A percentile compares a stretch with the other conserved stretches of the same genome.
Conservation (phyloP, 2,329 filamentous ascomycete genomes). For the Fusarium sp. region DNA sequence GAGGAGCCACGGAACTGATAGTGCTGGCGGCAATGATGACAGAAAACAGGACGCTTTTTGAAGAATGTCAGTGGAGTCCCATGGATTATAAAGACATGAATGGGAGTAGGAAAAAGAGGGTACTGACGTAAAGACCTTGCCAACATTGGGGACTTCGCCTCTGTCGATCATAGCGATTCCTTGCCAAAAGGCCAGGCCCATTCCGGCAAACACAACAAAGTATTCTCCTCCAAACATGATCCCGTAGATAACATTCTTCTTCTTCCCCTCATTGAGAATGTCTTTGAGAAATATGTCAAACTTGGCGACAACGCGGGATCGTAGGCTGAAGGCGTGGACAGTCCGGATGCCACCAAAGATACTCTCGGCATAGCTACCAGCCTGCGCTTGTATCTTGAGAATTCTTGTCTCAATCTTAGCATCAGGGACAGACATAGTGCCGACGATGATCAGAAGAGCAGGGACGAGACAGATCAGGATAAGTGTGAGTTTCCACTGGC, state of each 20-base stretch:
- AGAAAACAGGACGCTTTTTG: conserved; percentile 55
- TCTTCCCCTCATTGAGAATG: conserved; percentile 55
- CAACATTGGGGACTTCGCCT: conserved; percentile 35
- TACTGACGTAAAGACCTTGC: conserved; percentile 50
- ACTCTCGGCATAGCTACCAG: conserved; percentile 51
- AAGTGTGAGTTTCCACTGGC: conserved; percentile 59
- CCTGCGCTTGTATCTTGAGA: conserved; percentile 50
- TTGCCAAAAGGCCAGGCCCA: conserved; percentile 63
- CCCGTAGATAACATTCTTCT: conserved; percentile 57
- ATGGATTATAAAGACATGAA: too few species aligned
- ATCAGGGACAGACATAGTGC: conserved; percentile 47
- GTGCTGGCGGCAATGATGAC: conserved; percentile 53
- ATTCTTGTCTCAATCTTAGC: conserved; percentile 43
- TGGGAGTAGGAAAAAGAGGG: too few species aligned
- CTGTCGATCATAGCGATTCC: conserved; percentile 40
- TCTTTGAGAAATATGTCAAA: conserved; percentile 58
- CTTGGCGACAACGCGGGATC: conserved; percentile 53
- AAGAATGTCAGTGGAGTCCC: background rate
- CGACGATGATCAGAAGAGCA: conserved; percentile 46
- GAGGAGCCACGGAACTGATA: conserved; percentile 54
- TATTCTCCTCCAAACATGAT: conserved; percentile 59
- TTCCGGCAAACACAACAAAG: conserved; percentile 59
- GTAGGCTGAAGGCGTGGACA: conserved; percentile 59
- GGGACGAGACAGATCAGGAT: conserved; percentile 52
- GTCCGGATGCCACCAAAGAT: conserved; percentile 54